These are phyloP conservation scores for Pulveroboletus sp. DNA, from an alignment of 768 basidiomycete species.

Conservation along the genomic window DNA sequence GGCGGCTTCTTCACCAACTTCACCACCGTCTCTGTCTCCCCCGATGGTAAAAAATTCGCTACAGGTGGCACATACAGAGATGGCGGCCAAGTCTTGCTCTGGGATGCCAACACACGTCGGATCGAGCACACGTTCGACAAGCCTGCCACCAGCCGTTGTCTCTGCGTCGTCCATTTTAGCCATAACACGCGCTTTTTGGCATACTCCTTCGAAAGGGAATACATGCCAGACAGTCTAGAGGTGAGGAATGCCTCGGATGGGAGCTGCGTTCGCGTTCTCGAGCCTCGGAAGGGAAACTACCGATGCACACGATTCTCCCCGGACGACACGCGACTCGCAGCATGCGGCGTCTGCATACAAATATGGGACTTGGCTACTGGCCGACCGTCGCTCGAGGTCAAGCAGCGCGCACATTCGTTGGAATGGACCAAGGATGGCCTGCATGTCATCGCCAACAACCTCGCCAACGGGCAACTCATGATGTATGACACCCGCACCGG, in stretches of 20 bases:
- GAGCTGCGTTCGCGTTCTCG: conserved; percentile 13
- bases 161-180: conserved; percentile 23
- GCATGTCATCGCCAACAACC: conserved; percentile 19
- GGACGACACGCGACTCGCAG: conserved; percentile 20
- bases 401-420: conserved; percentile 21
- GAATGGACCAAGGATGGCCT: conserved; percentile 22
- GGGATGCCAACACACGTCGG: conserved; percentile 18
- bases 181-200: conserved; percentile 16
- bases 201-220: conserved; percentile 22
- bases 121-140: conserved; percentile 24
- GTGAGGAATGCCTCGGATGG: conserved; percentile 14
- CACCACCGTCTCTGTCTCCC: conserved; percentile 21
- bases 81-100: conserved; percentile 21
- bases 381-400: conserved; percentile 22
- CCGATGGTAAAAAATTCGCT: conserved; percentile 23
- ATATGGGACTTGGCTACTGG: conserved; percentile 19
- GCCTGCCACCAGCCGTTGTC: conserved; percentile 19
- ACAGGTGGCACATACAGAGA: conserved; percentile 23
- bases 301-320: conserved; percentile 25
- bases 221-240: conserved; percentile 23
- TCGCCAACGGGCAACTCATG: conserved; percentile 23
- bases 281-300: conserved; percentile 21
- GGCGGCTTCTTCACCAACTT: conserved; percentile 25
- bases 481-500: conserved; percentile 19
- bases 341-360: conserved; percentile 22